These are phyloP conservation scores for Coprinopsis sp. DNA, from an alignment of 768 basidiomycete genomes.

Conservation along the genomic window DNA sequence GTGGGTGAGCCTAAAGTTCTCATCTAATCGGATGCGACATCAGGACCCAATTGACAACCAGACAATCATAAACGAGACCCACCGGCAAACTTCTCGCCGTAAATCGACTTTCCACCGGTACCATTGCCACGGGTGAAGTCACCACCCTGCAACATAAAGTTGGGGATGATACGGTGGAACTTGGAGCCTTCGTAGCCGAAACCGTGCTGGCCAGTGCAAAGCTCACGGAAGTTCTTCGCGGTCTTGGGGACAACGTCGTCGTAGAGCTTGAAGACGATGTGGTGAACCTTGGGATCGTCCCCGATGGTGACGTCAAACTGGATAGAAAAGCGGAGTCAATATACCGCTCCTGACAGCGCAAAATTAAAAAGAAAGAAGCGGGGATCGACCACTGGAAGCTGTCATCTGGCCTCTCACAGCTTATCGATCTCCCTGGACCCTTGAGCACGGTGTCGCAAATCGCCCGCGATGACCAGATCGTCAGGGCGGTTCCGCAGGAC, in stretches of 20 bases:
- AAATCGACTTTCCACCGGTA: constrained; percentile 79
- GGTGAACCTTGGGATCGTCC: constrained; percentile 35
- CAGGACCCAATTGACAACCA: constrained; percentile 1
- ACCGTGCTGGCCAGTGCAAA: constrained; percentile 71
- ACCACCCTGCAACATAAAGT: constrained; percentile 88
- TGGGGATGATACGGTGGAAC: constrained; percentile 83
- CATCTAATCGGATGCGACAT: constrained; percentile 62
- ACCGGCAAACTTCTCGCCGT: constrained; percentile 66
- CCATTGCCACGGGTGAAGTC: constrained; percentile 72
- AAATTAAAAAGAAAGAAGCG: background rate
- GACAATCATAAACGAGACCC: constrained; percentile 11
- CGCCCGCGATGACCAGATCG: background rate
- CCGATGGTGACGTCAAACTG: constrained; percentile 67
- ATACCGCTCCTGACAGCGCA: background rate
- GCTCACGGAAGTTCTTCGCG: constrained; percentile 82
- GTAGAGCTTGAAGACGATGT: constrained; percentile 81
- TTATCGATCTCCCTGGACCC: background rate
- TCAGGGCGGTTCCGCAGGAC: background rate
- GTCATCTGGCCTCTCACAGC: background rate
- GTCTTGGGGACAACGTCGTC: constrained; percentile 76
- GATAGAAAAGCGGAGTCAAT: background rate
- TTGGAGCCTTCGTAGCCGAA: constrained; percentile 62
- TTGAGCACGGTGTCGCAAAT: background rate
- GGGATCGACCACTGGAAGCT: background rate
- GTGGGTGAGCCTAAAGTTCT: constrained; percentile 81